Evolutionary conservation across 2,329 filamentous ascomycete species (phyloP), one percentile per base, ranked within the genome.

Genomic region (Diplodia mutila): DNA sequence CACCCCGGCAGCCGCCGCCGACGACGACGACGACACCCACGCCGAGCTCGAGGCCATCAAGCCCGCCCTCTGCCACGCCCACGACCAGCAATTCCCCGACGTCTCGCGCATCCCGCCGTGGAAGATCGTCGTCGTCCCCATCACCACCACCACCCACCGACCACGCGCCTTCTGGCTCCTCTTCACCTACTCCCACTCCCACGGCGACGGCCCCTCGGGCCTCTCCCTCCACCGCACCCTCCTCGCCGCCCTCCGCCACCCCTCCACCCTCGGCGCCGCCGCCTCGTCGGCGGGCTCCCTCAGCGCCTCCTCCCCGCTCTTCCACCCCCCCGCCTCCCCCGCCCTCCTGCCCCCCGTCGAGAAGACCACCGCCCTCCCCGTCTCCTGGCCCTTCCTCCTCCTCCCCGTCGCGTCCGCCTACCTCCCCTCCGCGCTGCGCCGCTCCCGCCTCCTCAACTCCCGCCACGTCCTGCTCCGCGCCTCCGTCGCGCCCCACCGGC

Each of bases 321-420:
- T 27, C 54, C 32, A 11, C 23, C 42, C 59, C 1, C 37, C 42
- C 12, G 25, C 12, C 9, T 42, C 4, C 25, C 64, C 70, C 11
- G 32, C 32, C 1, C 71, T 83, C 2, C 73, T 76, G 2, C 71
- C 73, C 1, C 76, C 82, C 0, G 77, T 83, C 25, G 81, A 84
- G 61, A 75, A 75, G 8, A 72, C 76, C 1, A 74, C 74, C 21
- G 72, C 75, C 7, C 75, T 85, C 0, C 75, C 78, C 1, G 80
- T 85, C 32, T 82, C 81, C 0, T 84, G 79, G 81, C 72, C 71
- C 0, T 85, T 77, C 65, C 77, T 85, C 4, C 76, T 84, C 0
- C 71, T 69, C 3, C 80, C 82, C 0, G 69, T 83, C 7, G 57
- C 83, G 5, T 76, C 74, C 11, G 72, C 74, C 7, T 76, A 78